Conservation (phyloP, 805 yeast genomes). For the Kazachstania taianensis region DNA sequence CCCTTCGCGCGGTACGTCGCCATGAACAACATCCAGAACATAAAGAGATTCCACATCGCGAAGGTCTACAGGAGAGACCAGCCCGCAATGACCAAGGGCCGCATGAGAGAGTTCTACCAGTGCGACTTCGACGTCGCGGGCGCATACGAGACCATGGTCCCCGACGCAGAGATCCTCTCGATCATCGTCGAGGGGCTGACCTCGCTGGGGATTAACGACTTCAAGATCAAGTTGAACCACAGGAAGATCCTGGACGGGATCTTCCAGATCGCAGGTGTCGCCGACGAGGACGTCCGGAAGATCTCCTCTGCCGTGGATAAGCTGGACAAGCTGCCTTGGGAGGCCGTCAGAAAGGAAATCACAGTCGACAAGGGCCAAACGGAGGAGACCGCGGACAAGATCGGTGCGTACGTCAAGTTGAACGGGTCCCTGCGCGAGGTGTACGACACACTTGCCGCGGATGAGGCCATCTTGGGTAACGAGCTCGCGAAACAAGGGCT, state of each 20-base stretch:
- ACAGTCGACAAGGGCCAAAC: constrained; percentile 81
- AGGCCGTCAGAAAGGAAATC: constrained; percentile 84
- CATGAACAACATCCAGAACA: constrained; percentile 79
- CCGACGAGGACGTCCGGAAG: constrained; percentile 86
- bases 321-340: constrained; percentile 94
- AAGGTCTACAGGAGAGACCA: constrained; percentile 98
- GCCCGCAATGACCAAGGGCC: constrained; percentile 99
- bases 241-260: constrained; percentile 94
- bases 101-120: constrained; percentile 99
- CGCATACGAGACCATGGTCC: constrained; percentile 83
- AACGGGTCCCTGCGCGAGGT: constrained; percentile 67
- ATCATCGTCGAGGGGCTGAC: constrained; percentile 77
- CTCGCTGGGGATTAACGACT: constrained; percentile 74
- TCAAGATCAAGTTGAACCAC: constrained; percentile 88
- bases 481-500: constrained; percentile 73
- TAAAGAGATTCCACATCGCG: constrained; percentile 94
- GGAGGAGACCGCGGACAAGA: constrained; percentile 84
- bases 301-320: constrained; percentile 94
- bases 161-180: constrained; percentile 84
- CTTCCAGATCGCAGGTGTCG: constrained; percentile 89
- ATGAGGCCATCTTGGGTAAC: constrained; percentile 50
- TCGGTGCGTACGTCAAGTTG: constrained; percentile 83
- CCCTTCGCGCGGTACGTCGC: constrained; percentile 98
- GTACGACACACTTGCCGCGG: constrained; percentile 43
- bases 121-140: constrained; percentile 99